Evolutionary conservation across 1,284 basidiomycete genomes (phyloP).

Genomic region (Neotropicomus parvogracilis): DNA sequence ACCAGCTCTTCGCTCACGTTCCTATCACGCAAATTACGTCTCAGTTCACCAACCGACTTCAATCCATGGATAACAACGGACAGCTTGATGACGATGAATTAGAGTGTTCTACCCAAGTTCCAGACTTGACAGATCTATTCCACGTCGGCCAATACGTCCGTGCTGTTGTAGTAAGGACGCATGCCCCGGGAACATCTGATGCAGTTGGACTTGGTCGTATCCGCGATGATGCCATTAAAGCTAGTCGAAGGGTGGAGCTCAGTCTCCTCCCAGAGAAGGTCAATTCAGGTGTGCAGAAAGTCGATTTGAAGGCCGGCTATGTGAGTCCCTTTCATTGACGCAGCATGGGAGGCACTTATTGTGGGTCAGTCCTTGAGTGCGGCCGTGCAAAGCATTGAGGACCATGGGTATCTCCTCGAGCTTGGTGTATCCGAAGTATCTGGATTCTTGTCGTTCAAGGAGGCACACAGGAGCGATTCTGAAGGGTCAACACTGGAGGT

Average conservation of each 20-base stretch:
- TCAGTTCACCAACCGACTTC: slow-evolving; percentile 73
- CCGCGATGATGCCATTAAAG: slow-evolving; percentile 63
- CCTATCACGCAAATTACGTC: slow-evolving; percentile 94
- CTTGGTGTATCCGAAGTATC: slow-evolving; percentile 74
- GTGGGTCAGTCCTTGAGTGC: slow-evolving; percentile 64
- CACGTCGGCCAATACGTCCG: slow-evolving; percentile 83
- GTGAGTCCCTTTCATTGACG: slow-evolving; percentile 40
- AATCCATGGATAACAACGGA: slow-evolving; percentile 50
- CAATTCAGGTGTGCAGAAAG: slow-evolving; percentile 77
- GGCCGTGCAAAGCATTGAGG: slow-evolving; percentile 84
- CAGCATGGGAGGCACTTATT: slow-evolving; percentile 3
- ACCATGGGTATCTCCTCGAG: slow-evolving; percentile 92
- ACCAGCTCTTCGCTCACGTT: slow-evolving; percentile 92
- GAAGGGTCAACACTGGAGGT: slow-evolving; percentile 50
- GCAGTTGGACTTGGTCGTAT: slow-evolving; percentile 52
- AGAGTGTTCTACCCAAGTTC: slow-evolving; percentile 41
- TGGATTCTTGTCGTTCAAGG: slow-evolving; percentile 77
- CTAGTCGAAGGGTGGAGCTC: slow-evolving; percentile 82
- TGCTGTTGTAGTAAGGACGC: slow-evolving; percentile 69
- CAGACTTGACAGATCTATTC: slow-evolving; percentile 78
- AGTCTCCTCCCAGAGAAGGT: slow-evolving; percentile 83
- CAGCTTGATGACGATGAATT: slow-evolving; percentile 46
- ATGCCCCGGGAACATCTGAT: slow-evolving; percentile 60
- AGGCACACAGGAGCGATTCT: slow-evolving; percentile 45
- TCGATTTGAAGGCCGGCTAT: slow-evolving; percentile 76